Base-by-base conservation (phyloP, 306 rosid species). In the Prinsepia uniflora region DNA sequence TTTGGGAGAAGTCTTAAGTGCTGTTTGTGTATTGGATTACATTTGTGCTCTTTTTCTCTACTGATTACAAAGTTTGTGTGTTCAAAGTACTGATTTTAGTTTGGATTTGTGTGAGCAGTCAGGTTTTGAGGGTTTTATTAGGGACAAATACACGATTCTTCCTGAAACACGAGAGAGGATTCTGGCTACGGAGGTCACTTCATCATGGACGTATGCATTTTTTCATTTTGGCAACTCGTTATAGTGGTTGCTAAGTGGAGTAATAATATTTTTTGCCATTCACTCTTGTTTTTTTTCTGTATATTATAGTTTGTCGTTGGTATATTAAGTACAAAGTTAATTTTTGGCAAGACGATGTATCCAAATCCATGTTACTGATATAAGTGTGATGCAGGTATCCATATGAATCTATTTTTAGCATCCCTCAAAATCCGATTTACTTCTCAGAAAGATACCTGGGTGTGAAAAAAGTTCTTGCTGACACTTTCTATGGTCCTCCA, bases 91-190 rank as follows among this genome's bases (percentile, higher is more conserved):
- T 58, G 42, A 22, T 58, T 53, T 72, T 40, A 24, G 58, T 68
- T 72, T 68, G 41, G 54, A 50, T 52, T 71, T 22, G 36, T 80
- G 56, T 40, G 55, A 74, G 76, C 87, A 94, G 99, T 94, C 99
- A 72, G 99, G 99, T 73, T 94, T 93, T 80, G 96, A 83, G 87
- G 86, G 92, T 10, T 94, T 89, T 78, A 68, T 89, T 45, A 77
- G 91, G 78, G 99, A 94, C 78, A 83, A 81, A 74, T 87, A 91
- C 85, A 94, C 99, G 14, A 86, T 50, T 72, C 99, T 94, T 76
- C 97, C 99, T 60, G 96, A 91, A 43, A 89, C 96, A 36, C 90
- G 84, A 41, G 97, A 94, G 78, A 90, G 98, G 80, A 83, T 94
- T 62, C 80, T 94, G 47, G 97, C 99, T 14, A 89, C 99, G 53